These are phyloP conservation scores for Chlorella sorokiniana DNA, from an alignment of 139 green algal genomes.

Conservation along the genomic window DNA sequence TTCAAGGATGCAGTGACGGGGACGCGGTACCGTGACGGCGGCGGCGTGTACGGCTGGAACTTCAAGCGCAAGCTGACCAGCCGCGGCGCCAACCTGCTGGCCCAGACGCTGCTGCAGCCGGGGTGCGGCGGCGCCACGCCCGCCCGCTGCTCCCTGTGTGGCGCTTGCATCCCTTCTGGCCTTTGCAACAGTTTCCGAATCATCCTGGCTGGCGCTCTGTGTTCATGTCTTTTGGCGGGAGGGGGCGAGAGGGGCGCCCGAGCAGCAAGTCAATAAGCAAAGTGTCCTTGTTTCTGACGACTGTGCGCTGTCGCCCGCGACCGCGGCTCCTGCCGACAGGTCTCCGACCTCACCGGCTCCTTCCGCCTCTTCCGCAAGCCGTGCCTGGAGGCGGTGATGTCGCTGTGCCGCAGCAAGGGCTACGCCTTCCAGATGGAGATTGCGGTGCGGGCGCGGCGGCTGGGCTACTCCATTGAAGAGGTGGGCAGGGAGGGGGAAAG, in stretches of 20 bases:
- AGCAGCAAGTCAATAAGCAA: no score
- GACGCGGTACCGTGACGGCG: conserved; percentile 80
- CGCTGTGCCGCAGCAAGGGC: conserved; percentile 35
- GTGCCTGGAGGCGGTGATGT: conserved; percentile 62
- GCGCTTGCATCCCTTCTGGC: no score
- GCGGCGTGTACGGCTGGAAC: conserved; percentile 93
- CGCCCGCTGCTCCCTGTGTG: no score
- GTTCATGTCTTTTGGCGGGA: no score
- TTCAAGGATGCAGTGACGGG: conserved; percentile 68
- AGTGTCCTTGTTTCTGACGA: no score
- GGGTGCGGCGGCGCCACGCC: no score
- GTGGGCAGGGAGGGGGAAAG: conserved; percentile 40
- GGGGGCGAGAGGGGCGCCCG: no score
- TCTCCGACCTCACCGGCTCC: conserved; percentile 91
- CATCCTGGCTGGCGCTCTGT: no score
- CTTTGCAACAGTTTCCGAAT: no score
- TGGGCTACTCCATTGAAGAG: conserved; percentile 73
- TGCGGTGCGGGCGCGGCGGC: conserved; percentile 77
- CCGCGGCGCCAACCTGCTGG: conserved; percentile 91
- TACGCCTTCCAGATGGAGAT: conserved; percentile 99
- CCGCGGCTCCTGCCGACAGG: conserved; percentile 4
- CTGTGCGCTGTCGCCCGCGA: not conserved
- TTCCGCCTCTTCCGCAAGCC: conserved; percentile 88
- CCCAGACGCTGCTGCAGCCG: conserved; percentile 77
- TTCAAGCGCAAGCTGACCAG: conserved; percentile 88